phyloP scores from a whole-genome alignment of 148 eudicot genomes.

The Camellia japonica region DNA sequence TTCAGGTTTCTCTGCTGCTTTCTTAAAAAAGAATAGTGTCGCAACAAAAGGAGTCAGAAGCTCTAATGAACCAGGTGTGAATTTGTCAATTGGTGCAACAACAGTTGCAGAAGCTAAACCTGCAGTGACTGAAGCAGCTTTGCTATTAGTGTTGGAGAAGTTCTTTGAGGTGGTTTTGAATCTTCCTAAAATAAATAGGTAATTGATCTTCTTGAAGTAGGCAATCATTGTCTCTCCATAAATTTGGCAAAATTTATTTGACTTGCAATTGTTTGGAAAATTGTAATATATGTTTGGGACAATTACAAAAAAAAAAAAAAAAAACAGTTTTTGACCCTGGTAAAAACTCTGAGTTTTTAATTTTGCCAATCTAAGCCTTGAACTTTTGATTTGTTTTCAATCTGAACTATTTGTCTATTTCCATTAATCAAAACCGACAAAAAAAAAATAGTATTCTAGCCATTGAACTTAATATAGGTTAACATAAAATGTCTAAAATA shows the following conservation, averaged over 20 bases:
- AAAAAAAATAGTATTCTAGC: no score
- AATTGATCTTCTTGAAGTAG: background rate
- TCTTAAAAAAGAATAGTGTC: slow-evolving; percentile 79
- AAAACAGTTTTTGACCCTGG: no score
- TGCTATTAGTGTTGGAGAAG: slow-evolving; percentile 71
- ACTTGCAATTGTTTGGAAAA: background rate
- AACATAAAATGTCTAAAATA: no score
- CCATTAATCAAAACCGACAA: no score
- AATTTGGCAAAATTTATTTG: background rate
- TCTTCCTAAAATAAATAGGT: slow-evolving; percentile 82
- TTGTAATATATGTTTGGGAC: background rate
- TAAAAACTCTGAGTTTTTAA: no score
- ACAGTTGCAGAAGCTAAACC: slow-evolving; percentile 56
- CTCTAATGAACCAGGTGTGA: slow-evolving; percentile 26
- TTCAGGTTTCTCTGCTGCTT: slow-evolving; percentile 97
- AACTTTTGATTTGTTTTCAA: no score
- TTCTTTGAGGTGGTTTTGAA: slow-evolving; percentile 80
- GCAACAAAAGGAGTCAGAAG: slow-evolving; percentile 59
- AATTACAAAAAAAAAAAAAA: background rate
- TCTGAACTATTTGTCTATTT: no score
- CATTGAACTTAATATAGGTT: no score
- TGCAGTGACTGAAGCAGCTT: slow-evolving; percentile 76
- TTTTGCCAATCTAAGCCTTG: no score
- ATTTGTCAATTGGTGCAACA: slow-evolving; percentile 28
- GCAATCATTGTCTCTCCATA: background rate